Conservation (phyloP, 306 rosid species). For the Quillaja saponaria region DNA sequence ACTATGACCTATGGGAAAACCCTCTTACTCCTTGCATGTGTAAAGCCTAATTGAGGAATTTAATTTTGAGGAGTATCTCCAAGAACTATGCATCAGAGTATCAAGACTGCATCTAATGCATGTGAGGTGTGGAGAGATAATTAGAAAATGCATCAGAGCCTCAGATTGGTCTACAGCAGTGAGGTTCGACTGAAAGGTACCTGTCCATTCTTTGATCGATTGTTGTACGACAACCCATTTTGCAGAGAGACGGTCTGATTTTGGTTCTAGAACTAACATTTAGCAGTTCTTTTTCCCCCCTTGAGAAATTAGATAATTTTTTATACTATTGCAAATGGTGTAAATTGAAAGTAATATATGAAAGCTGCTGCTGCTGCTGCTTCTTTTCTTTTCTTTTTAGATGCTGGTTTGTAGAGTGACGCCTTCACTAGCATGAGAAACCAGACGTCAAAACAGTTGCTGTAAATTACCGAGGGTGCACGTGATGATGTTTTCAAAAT, state of each 20-base stretch:
- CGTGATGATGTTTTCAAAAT: no score
- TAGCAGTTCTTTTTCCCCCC: slow-evolving; percentile 31
- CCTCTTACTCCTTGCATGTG: slow-evolving; percentile 99
- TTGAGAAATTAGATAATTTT: slow-evolving; percentile 32
- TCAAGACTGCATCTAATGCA: slow-evolving; percentile 23
- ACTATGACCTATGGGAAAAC: slow-evolving; percentile 96
- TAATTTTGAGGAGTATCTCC: slow-evolving; percentile 21
- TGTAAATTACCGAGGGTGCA: no score
- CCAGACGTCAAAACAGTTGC: no score
- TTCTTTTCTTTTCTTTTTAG: background rate
- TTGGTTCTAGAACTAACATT: slow-evolving; percentile 36
- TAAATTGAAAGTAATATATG: slow-evolving; percentile 49
- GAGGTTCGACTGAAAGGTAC: slow-evolving; percentile 30
- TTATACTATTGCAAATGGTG: slow-evolving; percentile 41
- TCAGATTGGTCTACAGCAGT: slow-evolving; percentile 32
- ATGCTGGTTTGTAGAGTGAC: background rate
- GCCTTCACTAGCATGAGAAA: background rate
- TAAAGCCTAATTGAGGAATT: slow-evolving; percentile 55
- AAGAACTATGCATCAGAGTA: slow-evolving; percentile 19
- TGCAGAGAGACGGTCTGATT: slow-evolving; percentile 30
- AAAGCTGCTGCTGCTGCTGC: slow-evolving; percentile 24
- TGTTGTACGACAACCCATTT: slow-evolving; percentile 34
- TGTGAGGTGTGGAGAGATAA: slow-evolving; percentile 31
- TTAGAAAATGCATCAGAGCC: slow-evolving; percentile 26
- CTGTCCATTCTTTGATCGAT: slow-evolving; percentile 32